Evolutionary conservation across 1,139 yeast genomes (phyloP), one percentile per base, ranked within the genome.

Genomic region (Taphrina populina): DNA sequence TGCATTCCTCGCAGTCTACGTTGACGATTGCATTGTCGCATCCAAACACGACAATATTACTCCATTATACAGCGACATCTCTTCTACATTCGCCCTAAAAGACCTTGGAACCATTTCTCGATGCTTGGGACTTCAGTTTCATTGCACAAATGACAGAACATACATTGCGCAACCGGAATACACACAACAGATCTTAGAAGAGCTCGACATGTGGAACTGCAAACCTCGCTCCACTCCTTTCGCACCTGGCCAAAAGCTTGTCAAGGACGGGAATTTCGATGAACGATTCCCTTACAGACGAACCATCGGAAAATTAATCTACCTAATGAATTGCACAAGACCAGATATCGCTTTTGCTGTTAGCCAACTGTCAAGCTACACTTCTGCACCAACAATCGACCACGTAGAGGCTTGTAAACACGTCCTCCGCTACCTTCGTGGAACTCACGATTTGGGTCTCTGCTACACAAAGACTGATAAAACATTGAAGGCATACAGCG

Each of bases 271-370:
- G 7, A 3, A 7, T 2, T 5, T 13, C n/a, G 13, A 24, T 27
- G 33, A 26, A 24, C 20, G 21, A 15, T 8, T 44, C 11, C 49
- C 37, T 2, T 44, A 44, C 34, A 17, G 23, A 6, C 17, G 13
- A 6, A 29, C 23, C 20, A 23, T 44, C 10, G 47, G 52, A 10
- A 35, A 35, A 35, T 24, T 35, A 4, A 4, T 35, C 5, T 35
- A 35, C 11, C 13, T 35, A 13, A 8, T 29, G 52, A 35, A 21
- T 17, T 26, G 30, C 6, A 52, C 59, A n/a, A 53, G 63, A 15
- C 60, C 62, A 8, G 62, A 61, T 27, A 29, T 61, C 36, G 59
- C 63, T 8, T 46, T 27, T 27, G 27, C 62, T 2, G 59, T 61
- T 10, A 52, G 57, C 2, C n/a, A 43, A 1, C 46, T 58, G 17